Base-by-base conservation (phyloP, 768 basidiomycete species). In the Lentinus brumalis region DNA sequence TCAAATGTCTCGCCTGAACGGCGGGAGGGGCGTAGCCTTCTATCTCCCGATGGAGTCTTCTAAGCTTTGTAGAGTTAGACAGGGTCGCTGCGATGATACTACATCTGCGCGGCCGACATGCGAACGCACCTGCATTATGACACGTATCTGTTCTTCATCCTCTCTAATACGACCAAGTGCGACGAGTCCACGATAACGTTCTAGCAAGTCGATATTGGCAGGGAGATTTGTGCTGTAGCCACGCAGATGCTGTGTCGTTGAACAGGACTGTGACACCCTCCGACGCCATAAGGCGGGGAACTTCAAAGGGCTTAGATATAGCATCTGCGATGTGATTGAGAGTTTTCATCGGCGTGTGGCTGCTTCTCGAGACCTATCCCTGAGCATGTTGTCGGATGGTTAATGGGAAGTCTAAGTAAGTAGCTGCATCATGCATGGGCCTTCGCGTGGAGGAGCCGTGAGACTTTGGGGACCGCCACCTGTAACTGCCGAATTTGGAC, bases 101-200 rank as follows among this genome's bases (percentile, higher is more conserved):
- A 39, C 32, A 10, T 45, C n/a, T 32, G 32, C 26, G 39, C 26
- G 35, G 35, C 5, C 12, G n/a, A 14, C 40, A 32, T 49, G 30
- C 49, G 56, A 29, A 50, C 69, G 26, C 56, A 83, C 85, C 76
- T 81, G 76, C 73, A 83, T 81, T 16, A 84, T 72, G 11, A 77
- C 79, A 21, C 83, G 68, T 39, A 86, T 74, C 64, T 86, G 85
- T 52, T 83, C 81, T 46, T 80, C 79, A 61, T 86, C 81, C 68
- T 79, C 78, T 61, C 76, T 64, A 47, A 85, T 74, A 54, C 75
- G 68, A 1, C 84, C 83, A 15, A 78, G 72, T 0, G 79, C 74
- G 0, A 83, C 79, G 21, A 83, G 66, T 2, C 75, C 75, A 7
- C 78, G 75, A 67, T 86, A 86, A 38, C 75, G 73, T 50, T 83